A percentile compares a stretch with the other conserved stretches of the same genome.
Evolutionary conservation across 2,329 filamentous ascomycete genomes (phyloP).

Genomic region (Diaporthe sp.): DNA sequence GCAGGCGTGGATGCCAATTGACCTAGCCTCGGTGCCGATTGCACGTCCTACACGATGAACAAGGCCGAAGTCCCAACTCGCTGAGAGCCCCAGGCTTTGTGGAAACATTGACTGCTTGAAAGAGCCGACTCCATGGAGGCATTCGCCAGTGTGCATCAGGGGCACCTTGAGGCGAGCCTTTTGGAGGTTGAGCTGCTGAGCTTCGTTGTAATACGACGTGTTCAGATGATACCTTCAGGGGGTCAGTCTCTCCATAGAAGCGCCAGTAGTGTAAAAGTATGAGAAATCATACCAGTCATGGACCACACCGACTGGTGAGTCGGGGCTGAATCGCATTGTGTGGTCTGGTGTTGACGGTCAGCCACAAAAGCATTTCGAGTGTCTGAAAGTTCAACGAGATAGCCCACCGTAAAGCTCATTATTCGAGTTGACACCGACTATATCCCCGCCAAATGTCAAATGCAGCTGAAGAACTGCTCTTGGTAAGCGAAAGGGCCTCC

Average conservation of each 20-base stretch:
- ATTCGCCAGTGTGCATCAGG: conserved; percentile 55
- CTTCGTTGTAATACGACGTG: conserved; percentile 52
- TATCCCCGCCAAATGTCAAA: conserved; percentile 54
- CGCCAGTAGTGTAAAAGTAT: conserved; percentile 13
- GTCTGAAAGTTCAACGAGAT: conserved; percentile 31
- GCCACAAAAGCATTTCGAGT: conserved; percentile 25
- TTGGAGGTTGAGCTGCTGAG: conserved; percentile 50
- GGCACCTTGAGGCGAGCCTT: conserved; percentile 52
- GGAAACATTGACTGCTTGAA: conserved; percentile 59
- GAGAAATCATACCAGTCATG: conserved; percentile 48
- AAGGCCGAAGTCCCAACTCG: conserved; percentile 53
- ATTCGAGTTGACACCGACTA: conserved; percentile 50
- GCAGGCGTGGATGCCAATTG: conserved; percentile 56
- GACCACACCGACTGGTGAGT: conserved; percentile 51
- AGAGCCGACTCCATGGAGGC: conserved; percentile 55
- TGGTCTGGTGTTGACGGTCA: conserved; percentile 38
- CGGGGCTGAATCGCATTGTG: conserved; percentile 49
- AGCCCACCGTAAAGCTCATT: conserved; percentile 49
- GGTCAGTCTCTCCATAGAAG: neutral
- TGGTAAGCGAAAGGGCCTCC: conserved; percentile 26
- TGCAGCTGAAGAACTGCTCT: conserved; percentile 51
- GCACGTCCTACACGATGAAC: conserved; percentile 53
- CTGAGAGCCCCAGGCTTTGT: conserved; percentile 52
- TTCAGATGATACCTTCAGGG: conserved; percentile 48
- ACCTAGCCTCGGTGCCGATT: conserved; percentile 54